These are phyloP conservation scores for Coemansia sp. DNA, from an alignment of 192 early-diverging fungal species.

Conservation along the genomic window DNA sequence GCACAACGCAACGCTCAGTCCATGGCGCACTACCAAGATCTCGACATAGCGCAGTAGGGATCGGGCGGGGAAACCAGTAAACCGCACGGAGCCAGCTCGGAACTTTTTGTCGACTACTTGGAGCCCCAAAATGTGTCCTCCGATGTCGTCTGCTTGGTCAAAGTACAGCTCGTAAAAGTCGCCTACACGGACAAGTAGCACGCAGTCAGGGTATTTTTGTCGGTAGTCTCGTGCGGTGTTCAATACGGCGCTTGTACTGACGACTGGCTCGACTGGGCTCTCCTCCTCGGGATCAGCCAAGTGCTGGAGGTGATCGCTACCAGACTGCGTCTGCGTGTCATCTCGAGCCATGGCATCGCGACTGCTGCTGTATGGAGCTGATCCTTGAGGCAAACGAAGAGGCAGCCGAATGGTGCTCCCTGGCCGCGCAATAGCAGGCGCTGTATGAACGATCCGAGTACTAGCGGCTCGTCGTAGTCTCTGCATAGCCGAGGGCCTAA, in stretches of 20 bases:
- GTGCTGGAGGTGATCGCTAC: not conserved
- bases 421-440: not conserved
- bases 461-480: not conserved
- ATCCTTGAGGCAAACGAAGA: not conserved
- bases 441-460: not conserved
- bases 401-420: not conserved
- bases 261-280: not conserved
- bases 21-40: conserved; percentile 64
- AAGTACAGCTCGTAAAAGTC: conserved; percentile 84
- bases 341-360: not conserved
- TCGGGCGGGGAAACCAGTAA: conserved; percentile 74
- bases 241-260: conserved; percentile 47
- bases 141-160: conserved; percentile 67
- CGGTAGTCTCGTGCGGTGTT: conserved; percentile 60
- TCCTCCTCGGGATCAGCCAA: not conserved
- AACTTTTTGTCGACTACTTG: conserved; percentile 74
- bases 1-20: conserved; percentile 69
- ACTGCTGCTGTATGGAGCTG: not conserved
- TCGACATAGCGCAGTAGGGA: conserved; percentile 69
- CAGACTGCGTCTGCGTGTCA: not conserved
- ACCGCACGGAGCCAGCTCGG: conserved; percentile 60
- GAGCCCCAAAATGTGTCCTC: conserved; percentile 69
- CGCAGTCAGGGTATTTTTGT: conserved; percentile 67
- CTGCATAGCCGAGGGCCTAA: not conserved
- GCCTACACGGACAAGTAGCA: conserved; percentile 76